Base-by-base conservation (phyloP, 2,329 filamentous ascomycete species). In the Passalora sequoiae region DNA sequence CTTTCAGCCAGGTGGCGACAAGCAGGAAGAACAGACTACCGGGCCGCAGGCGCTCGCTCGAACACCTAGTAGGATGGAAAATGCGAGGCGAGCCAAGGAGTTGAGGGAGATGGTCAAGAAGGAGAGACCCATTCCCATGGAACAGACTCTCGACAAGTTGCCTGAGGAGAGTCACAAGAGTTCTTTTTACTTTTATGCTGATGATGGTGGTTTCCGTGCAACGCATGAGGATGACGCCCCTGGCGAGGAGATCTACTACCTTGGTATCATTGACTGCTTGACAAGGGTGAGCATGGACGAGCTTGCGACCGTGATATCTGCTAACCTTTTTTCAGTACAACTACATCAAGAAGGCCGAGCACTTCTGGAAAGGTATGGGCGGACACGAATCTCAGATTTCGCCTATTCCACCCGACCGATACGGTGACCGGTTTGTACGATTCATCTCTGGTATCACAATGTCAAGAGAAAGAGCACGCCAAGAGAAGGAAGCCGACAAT, bases 221-320 rank as follows among this genome's bases (percentile, higher is more conserved):
- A 97, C 92, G 1, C 89, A 96, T 61, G 89, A 96, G 65, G 82
- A 95, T 66, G 84, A 94, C 50, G 70, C 73, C 12, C 80, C 86
- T 1, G 89, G 84, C 2, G 87, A 96, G 42, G 88, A 95, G 67
- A 89, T 98, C 30, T 98, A 98, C 67, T 98, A 98, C 63, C 79
- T 98, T 6, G 94, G 92, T 25, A 94, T 98, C 58, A 98, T 98
- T 65, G 92, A 98, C 68, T 98, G 92, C 66, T 73, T 98, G 59
- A 98, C 92, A 58, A 88, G 96, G 65, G 89, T 94, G 76, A 80
- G 86, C 78, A 40, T n/a, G 20, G 10, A n/a, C 28, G 6, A 2
- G 2, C 15, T 13, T 31, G 15, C 19, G 13, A 20, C 6, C 8
- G 16, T n/a, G n/a, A 16, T 12, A 7, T 9, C 4, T n/a, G 31